Conservation (phyloP, 176 grass and related monocot genomes). For the Urochloa ruziziensis region DNA sequence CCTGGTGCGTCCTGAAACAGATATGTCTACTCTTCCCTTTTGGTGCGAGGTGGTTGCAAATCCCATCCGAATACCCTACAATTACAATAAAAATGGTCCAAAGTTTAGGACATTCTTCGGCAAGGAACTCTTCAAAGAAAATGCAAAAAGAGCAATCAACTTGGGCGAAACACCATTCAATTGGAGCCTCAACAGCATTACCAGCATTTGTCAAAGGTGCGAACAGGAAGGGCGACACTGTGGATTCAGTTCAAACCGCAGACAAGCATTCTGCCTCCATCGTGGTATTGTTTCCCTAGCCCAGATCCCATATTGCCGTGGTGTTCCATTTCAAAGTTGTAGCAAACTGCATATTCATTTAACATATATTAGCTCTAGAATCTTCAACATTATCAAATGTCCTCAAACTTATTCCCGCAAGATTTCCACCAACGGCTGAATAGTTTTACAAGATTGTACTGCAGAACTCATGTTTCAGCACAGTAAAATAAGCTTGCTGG, state of each 20-base stretch:
- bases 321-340: neutral
- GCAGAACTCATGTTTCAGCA: neutral
- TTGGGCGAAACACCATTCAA: constrained; percentile 2
- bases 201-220: constrained; percentile 8
- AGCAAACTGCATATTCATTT: neutral
- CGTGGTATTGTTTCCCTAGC: neutral
- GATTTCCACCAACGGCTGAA: neutral
- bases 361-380: neutral
- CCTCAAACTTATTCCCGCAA: neutral
- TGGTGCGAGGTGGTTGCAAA: constrained; percentile 28
- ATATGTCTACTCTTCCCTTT: no score
- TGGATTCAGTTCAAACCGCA: constrained; percentile 16
- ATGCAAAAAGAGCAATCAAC: neutral
- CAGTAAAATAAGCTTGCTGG: neutral
- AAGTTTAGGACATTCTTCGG: rapidly evolving
- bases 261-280: constrained; percentile 38
- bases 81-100: neutral
- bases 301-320: neutral
- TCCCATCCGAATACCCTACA: neutral
- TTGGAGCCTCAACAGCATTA: constrained; percentile 28
- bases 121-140: neutral
- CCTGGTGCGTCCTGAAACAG: no score
- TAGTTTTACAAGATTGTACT: neutral
- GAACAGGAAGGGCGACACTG: constrained; percentile 18
- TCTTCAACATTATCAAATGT: neutral